phyloP scores from a whole-genome alignment of 2,329 filamentous ascomycete species.

The Fusarium sacchari region DNA sequence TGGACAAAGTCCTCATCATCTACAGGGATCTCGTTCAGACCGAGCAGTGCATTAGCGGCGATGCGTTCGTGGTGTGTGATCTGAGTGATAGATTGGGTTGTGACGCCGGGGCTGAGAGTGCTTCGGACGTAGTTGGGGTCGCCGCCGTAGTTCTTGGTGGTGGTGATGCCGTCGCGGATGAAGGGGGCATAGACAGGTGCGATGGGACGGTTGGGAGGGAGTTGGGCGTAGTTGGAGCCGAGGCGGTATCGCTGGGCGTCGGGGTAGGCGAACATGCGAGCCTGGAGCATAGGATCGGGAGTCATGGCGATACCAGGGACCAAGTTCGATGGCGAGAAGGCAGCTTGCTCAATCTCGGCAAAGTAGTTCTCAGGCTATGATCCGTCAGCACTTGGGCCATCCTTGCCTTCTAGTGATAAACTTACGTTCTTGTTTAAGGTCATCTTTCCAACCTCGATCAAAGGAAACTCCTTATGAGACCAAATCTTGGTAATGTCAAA shows the following conservation, averaged over 20 bases:
- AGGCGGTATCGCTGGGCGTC: slow-evolving; percentile 10
- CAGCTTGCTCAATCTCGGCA: slow-evolving; percentile 12
- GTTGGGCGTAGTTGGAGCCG: slow-evolving; percentile 6
- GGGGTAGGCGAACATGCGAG: slow-evolving; percentile 15
- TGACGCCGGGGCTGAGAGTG: not conserved
- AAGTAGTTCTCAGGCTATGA: slow-evolving; percentile 1
- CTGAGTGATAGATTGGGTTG: not conserved
- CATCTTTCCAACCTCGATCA: slow-evolving; percentile 60
- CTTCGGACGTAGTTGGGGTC: slow-evolving; percentile 7
- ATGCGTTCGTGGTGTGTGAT: slow-evolving; percentile 5
- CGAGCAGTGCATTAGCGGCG: not conserved
- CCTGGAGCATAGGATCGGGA: not conserved
- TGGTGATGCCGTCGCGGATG: not conserved
- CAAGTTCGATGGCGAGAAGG: slow-evolving; percentile 3
- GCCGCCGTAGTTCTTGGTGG: not conserved
- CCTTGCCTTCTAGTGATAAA: not conserved
- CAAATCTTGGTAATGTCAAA: slow-evolving; percentile 68
- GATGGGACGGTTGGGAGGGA: not conserved
- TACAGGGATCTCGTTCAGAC: slow-evolving; percentile 4
- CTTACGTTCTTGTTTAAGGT: slow-evolving; percentile 54
- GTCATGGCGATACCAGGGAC: slow-evolving; percentile 2
- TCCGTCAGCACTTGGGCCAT: not conserved
- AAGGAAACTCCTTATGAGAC: slow-evolving; percentile 61
- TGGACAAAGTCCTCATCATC: slow-evolving; percentile 3
- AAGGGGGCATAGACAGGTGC: slow-evolving; percentile 1